Percentiles rank a stretch among this genome's conserved stretches.
These are phyloP conservation scores for Claviceps monticola DNA, from an alignment of 2,329 filamentous ascomycete genomes.

Conservation along the genomic window DNA sequence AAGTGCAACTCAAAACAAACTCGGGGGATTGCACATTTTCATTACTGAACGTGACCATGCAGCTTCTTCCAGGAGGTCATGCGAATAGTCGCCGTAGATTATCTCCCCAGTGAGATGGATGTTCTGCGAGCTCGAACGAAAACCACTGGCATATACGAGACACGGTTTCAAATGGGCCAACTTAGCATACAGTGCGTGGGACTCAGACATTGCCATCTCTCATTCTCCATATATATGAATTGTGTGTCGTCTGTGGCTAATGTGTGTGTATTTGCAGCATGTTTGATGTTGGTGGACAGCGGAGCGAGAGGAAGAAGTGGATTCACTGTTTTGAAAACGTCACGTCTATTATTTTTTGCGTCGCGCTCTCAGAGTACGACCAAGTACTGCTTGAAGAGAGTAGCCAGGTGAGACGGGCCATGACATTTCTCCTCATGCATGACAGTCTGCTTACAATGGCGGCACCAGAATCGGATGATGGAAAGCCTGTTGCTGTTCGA, in stretches of 20 bases:
- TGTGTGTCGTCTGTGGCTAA: conserved; percentile 9
- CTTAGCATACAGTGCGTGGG: conserved; percentile 85
- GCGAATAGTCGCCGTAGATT: conserved; percentile 71
- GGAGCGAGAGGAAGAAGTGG: conserved; percentile 98
- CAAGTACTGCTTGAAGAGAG: conserved; percentile 94
- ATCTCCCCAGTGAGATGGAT: conserved; percentile 87
- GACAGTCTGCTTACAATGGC: neutral
- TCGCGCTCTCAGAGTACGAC: conserved; percentile 95
- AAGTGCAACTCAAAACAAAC: conserved; percentile 23
- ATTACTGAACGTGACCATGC: neutral
- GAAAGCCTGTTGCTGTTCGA: conserved; percentile 93
- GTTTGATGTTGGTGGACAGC: conserved; percentile 96
- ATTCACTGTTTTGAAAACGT: conserved; percentile 99
- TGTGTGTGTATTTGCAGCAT: conserved; percentile 52
- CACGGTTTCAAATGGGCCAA: conserved; percentile 95
- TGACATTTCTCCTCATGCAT: too few species aligned
- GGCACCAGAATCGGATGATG: conserved; percentile 92
- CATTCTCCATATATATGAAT: neutral
- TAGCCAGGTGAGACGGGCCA: conserved; percentile 58
- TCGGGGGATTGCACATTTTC: neutral
- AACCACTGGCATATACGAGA: conserved; percentile 98
- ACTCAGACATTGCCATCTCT: neutral
- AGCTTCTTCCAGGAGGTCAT: conserved; percentile 94
- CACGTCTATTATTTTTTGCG: conserved; percentile 98
- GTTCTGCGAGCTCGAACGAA: conserved; percentile 93